These are phyloP conservation scores for Ophiostoma ulmi DNA, from an alignment of 2,329 filamentous ascomycete genomes.

Conservation along the genomic window DNA sequence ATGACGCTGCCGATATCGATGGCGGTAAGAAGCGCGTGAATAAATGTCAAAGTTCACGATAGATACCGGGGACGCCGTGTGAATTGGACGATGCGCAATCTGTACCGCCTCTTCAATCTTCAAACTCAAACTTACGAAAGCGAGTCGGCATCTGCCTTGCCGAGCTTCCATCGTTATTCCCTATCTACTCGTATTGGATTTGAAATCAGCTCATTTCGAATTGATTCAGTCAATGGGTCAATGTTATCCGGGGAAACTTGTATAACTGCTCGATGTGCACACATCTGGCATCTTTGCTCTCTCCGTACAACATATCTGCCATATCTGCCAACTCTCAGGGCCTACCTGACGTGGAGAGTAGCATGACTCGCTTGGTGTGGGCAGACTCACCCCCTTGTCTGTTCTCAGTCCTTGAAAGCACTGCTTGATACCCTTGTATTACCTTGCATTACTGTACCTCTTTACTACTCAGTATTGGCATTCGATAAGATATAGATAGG, in stretches of 20 bases:
- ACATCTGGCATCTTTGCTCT: neutral
- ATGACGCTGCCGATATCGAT: neutral
- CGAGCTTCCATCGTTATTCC: neutral
- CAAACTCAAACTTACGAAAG: too few species aligned
- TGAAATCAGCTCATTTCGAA: neutral
- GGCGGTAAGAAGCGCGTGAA: too few species aligned
- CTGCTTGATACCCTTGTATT: neutral
- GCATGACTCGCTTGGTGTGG: neutral
- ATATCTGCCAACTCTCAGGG: neutral
- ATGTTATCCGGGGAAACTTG: slow-evolving; percentile 14
- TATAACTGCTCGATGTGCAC: slow-evolving; percentile 9
- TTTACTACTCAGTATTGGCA: slow-evolving; percentile 7
- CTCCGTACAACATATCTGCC: neutral
- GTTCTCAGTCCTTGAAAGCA: neutral
- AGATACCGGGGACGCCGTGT: neutral
- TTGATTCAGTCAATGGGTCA: neutral
- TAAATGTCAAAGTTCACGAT: neutral
- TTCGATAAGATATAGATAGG: slow-evolving; percentile 13
- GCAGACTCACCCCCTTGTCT: neutral
- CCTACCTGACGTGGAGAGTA: neutral
- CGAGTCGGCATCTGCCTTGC: neutral
- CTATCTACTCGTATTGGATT: neutral
- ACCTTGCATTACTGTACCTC: slow-evolving; percentile 8
- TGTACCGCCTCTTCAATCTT: neutral
- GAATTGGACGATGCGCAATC: neutral